Base-by-base conservation (phyloP, 192 early-diverging fungal genomes). In the Podila horticola region DNA sequence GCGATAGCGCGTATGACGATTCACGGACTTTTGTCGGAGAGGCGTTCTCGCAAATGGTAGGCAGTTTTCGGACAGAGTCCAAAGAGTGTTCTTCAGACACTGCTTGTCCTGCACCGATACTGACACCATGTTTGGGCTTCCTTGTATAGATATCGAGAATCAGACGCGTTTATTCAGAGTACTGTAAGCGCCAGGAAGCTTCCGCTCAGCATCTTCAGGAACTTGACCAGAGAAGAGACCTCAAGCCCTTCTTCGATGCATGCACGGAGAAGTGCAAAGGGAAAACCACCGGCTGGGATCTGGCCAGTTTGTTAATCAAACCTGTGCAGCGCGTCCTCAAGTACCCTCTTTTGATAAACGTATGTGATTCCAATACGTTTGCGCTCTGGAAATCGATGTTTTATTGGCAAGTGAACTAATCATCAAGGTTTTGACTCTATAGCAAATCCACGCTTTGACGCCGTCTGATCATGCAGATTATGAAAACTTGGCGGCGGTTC, bases 311-410 rank as follows among this genome's bases (percentile, higher is more conserved):
- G 74, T 84, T 99, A 8, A 96, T 99, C 82, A 99, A 99, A 74
- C 97, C 97, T 17, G 96, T 99, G 10, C 97, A 99, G 82, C 89
- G 97, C 36, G 94, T 99, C n/a, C 85, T 99, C n/a, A 97, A 97
- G 83, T 97, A 97, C 76, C 97, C 97, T 2, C 84, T 99, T 4
- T 83, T 98, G 62, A 84, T 98, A 38, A 91, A 92, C 66, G 90
- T 91, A 87, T 24, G 26, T n/a, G 22, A 15, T 58, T 3, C 9
- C 31, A 30, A 48, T 15, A 24, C 6, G 71, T 72, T 24, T 66
- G 10, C 36, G 8, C 36, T 38, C 10, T 38, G 41, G 41, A 45
- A 4, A 45, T 45, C 41, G 4, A 45, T 38, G 10, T 17, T 45
- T 45, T 45, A 45, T 15, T 12, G 15, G 15, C 8, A 45, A 15